Evolutionary conservation across 2,329 filamentous ascomycete species (phyloP).

Genomic region (Apiospora koreana): DNA sequence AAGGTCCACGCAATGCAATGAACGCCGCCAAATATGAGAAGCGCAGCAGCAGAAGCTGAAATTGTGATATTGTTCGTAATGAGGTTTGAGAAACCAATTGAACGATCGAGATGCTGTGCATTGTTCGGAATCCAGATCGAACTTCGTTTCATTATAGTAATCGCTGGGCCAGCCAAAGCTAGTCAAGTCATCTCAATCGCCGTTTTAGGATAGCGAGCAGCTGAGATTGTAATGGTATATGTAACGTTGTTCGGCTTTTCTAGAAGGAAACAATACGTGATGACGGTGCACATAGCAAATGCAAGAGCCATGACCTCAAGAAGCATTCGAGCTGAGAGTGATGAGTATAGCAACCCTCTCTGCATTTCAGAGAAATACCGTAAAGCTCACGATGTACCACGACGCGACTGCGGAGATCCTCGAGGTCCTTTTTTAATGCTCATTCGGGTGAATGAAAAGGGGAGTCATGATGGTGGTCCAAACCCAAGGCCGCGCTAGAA

Average conservation of each 20-base stretch:
- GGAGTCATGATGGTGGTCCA: no score
- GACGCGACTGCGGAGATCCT: no score
- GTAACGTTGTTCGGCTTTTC: background rate
- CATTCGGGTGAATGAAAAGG: no score
- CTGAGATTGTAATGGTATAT: background rate
- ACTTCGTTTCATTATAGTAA: no score
- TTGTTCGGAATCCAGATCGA: background rate
- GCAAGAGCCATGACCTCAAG: background rate
- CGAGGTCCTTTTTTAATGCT: no score
- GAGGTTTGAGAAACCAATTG: background rate
- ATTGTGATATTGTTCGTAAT: background rate
- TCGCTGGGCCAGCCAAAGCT: background rate
- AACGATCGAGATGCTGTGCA: background rate
- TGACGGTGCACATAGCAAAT: background rate
- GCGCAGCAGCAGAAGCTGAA: background rate
- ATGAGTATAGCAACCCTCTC: no score
- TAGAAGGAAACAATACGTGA: background rate
- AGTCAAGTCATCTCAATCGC: background rate
- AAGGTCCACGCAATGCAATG: background rate
- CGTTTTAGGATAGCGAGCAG: background rate
- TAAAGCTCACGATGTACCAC: no score
- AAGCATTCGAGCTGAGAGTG: no score
- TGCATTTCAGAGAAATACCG: no score
- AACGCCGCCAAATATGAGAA: background rate
- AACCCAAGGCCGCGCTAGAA: no score